phyloP scores from a whole-genome alignment of 108 stramenopile genomes.

The Heterococcus sp. region DNA sequence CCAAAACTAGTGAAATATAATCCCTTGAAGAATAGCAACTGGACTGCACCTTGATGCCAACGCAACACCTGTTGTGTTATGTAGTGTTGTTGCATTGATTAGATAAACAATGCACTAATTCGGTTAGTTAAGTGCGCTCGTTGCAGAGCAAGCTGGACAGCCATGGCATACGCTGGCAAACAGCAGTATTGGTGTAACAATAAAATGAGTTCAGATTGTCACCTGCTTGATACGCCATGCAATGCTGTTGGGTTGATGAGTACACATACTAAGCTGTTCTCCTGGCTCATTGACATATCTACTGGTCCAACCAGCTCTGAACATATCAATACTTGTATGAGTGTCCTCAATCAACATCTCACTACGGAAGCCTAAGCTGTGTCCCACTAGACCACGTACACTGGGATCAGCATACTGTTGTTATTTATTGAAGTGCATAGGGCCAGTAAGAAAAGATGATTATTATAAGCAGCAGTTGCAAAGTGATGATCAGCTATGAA shows the following conservation, averaged over 20 bases:
- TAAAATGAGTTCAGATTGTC: no score
- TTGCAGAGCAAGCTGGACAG: not conserved
- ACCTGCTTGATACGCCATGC: slow-evolving; percentile 47
- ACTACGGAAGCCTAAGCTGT: slow-evolving; percentile 32
- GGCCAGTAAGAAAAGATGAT: no score
- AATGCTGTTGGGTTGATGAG: slow-evolving; percentile 30
- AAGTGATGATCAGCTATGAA: no score
- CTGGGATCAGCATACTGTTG: slow-evolving; percentile 5
- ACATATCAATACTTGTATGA: slow-evolving; percentile 14
- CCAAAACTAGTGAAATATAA: slow-evolving; percentile 20
- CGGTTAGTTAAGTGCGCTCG: not conserved
- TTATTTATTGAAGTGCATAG: no score
- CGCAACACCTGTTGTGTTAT: slow-evolving; percentile 4
- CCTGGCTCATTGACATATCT: slow-evolving; percentile 43
- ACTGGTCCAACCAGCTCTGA: slow-evolving; percentile 24
- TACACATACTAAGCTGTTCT: slow-evolving; percentile 34
- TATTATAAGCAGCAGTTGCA: no score
- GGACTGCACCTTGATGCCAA: slow-evolving; percentile 43
- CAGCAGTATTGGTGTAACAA: not conserved
- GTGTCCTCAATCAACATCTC: slow-evolving; percentile 51
- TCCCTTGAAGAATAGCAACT: slow-evolving; percentile 21
- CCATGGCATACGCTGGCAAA: not conserved
- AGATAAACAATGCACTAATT: not conserved
- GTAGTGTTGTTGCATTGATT: no score
- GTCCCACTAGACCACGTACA: slow-evolving; percentile 7